Conservation (phyloP, 306 rosid genomes). For the Vachellia pachyceras region DNA sequence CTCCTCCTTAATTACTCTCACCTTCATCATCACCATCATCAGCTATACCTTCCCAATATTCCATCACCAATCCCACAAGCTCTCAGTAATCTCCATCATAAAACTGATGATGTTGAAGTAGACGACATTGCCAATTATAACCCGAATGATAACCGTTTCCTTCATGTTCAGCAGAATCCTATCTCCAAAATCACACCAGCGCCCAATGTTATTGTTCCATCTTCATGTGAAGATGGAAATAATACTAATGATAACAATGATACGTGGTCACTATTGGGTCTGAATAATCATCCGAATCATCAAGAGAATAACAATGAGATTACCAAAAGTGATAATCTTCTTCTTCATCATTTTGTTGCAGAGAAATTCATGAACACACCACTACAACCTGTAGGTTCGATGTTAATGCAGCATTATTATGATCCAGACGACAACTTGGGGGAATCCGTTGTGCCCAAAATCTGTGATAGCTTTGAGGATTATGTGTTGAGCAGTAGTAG, state of each 20-base stretch:
- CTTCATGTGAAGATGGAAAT: slow-evolving; percentile 44
- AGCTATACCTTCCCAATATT: slow-evolving; percentile 54
- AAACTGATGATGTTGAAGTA: slow-evolving; percentile 40
- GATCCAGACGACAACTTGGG: not conserved
- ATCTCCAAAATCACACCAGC: slow-evolving; percentile 42
- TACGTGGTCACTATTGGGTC: slow-evolving; percentile 44
- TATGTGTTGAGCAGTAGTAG: slow-evolving; percentile 29
- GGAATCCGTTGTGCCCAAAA: slow-evolving; percentile 51
- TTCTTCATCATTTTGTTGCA: not conserved
- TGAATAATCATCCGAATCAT: slow-evolving; percentile 50
- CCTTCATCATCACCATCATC: slow-evolving; percentile 25
- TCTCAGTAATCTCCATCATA: slow-evolving; percentile 43
- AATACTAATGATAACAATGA: not conserved
- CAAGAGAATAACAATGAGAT: slow-evolving; percentile 42
- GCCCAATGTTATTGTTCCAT: slow-evolving; percentile 23
- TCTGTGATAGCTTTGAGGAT: slow-evolving; percentile 50
- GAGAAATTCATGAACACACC: slow-evolving; percentile 48
- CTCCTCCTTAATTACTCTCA: slow-evolving; percentile 36
- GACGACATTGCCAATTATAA: slow-evolving; percentile 46
- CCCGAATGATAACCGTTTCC: slow-evolving; percentile 31
- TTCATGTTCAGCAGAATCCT: slow-evolving; percentile 48
- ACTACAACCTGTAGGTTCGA: not conserved
- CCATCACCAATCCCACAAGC: slow-evolving; percentile 50
- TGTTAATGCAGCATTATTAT: slow-evolving; percentile 39
- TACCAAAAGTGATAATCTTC: slow-evolving; percentile 29